Percentiles rank a stretch among this genome's conserved stretches.
Evolutionary conservation across 1,139 yeast genomes (phyloP).

Genomic region (Candida tunisiensis): DNA sequence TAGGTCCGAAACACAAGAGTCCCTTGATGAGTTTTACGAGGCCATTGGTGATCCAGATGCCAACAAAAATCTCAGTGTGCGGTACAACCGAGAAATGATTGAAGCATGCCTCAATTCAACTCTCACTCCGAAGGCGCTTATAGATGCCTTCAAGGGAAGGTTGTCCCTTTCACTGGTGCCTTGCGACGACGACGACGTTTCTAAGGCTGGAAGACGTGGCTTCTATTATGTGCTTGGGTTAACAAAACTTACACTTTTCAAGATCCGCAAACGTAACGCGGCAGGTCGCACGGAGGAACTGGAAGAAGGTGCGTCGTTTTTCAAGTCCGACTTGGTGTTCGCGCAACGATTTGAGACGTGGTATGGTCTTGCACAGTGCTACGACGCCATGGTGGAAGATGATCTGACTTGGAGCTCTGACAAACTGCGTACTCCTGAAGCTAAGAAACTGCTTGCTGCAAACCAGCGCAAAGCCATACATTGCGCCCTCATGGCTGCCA

Average conservation of each 20-base stretch:
- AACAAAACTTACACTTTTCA: constrained; percentile 46
- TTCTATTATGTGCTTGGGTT: constrained; percentile 62
- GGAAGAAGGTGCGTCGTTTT: constrained; percentile 50
- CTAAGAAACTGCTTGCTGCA: constrained; percentile 44
- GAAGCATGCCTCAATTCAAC: constrained; percentile 37
- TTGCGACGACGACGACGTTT: constrained; percentile 19
- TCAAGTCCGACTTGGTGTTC: constrained; percentile 49
- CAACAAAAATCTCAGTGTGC: constrained; percentile 18
- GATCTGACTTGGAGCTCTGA: constrained; percentile 87
- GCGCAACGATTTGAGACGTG: constrained; percentile 69
- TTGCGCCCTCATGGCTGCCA: constrained; percentile 68
- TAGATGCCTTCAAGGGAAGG: constrained; percentile 42
- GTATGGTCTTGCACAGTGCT: constrained; percentile 72
- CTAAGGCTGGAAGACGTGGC: constrained; percentile 31
- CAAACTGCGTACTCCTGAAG: constrained; percentile 47
- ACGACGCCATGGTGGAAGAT: constrained; percentile 67
- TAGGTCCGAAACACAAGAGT: constrained; percentile 52
- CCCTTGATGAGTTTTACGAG: constrained; percentile 56
- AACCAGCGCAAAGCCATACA: constrained; percentile 55
- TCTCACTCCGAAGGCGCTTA: constrained; percentile 32
- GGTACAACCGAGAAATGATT: constrained; percentile 23
- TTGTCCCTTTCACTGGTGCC: constrained; percentile 23
- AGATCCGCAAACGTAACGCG: constrained; percentile 50
- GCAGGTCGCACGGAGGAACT: constrained; percentile 49
- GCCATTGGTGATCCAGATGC: constrained; percentile 56